Base-by-base conservation (phyloP, 495 filamentous ascomycete genomes). In the Penicillium macrosclerotiorum region DNA sequence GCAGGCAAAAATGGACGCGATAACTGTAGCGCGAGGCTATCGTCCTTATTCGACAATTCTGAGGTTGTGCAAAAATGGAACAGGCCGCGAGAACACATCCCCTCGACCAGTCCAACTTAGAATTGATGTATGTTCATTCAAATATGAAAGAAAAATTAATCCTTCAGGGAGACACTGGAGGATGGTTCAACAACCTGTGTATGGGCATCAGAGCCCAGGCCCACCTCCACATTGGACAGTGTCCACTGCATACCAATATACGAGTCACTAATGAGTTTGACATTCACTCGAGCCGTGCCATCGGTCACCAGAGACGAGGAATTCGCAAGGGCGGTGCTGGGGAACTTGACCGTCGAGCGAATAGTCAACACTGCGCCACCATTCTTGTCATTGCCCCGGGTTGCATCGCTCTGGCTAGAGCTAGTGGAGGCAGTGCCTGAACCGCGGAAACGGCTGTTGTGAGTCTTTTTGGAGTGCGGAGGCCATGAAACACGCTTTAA, bases 401-500 rank as follows among this genome's bases (percentile, higher is more conserved):
- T 14, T 5, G 57, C 50, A 19, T 59, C 52, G 32, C 60, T 65
- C 13, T 52, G 55, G 13, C 63, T 65, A 12, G 63, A 49, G 5
- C 57, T 50, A 37, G 49, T 46, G 14, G 63, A 49, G 5, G 55
- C 51, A 37, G 49, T 46, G 14, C 46, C 52, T 27, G 52, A 45
- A 22, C 48, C 44, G 12, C 33, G 45, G 18, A 60, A 60, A 16
- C 57, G 42, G 17, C 57, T 58, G 11, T 46, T 31, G 37, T 53
- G 33, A 30, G 45, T 56, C 40, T 49, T 60, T 47, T 41, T 67
- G 45, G 45, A 57, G 16, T 25, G 42, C 17, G 73, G 46, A 11
- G 72, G 76, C 90, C 92, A 97, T 0, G 82, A 83, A 0, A 90
- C 80, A 37, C 93, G 72, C 72, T 95, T 96, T 37, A 97, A 71